Evolutionary conservation across 768 basidiomycete genomes (phyloP).

Genomic region (Mycena indigotica): DNA sequence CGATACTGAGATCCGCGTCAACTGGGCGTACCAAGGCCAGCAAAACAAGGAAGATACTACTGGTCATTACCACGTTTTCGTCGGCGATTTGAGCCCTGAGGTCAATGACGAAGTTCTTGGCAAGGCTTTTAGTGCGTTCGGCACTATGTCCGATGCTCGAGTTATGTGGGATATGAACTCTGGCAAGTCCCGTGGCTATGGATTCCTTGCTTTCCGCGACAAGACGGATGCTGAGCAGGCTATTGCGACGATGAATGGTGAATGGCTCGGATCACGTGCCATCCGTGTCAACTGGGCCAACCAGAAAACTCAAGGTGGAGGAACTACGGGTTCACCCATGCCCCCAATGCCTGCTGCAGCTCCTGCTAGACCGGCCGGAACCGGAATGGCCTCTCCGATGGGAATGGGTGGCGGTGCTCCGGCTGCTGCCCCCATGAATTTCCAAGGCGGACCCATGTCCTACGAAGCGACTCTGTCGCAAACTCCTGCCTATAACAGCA

Average conservation of each 20-base stretch:
- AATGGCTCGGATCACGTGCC: conserved; percentile 97
- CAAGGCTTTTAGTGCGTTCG: conserved; percentile 97
- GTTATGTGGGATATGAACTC: conserved; percentile 99
- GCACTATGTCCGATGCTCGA: conserved; percentile 93
- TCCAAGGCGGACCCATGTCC: conserved; percentile 83
- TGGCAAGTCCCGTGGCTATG: conserved; percentile 96
- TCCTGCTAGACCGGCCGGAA: conserved; percentile 40
- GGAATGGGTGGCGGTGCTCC: conserved; percentile 69
- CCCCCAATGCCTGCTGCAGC: conserved; percentile 39
- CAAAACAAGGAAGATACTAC: conserved; percentile 99
- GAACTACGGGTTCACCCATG: conserved; percentile 26
- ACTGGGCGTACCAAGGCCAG: conserved; percentile 99
- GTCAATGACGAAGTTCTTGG: conserved; percentile 96
- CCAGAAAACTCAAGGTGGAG: conserved; percentile 89
- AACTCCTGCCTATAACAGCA: conserved; percentile 91
- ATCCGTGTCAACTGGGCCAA: conserved; percentile 99
- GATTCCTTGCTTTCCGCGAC: conserved; percentile 98
- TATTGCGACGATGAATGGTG: conserved; percentile 99
- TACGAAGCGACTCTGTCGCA: conserved; percentile 94
- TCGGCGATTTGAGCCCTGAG: conserved; percentile 98
- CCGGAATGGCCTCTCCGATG: conserved; percentile 10
- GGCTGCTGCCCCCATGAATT: conserved; percentile 89
- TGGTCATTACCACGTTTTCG: conserved; percentile 97
- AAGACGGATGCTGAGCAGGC: conserved; percentile 99
- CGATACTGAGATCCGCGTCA: conserved; percentile 98